Conservation (phyloP, 2,329 filamentous ascomycete genomes). For the Beauveria medogensis region DNA sequence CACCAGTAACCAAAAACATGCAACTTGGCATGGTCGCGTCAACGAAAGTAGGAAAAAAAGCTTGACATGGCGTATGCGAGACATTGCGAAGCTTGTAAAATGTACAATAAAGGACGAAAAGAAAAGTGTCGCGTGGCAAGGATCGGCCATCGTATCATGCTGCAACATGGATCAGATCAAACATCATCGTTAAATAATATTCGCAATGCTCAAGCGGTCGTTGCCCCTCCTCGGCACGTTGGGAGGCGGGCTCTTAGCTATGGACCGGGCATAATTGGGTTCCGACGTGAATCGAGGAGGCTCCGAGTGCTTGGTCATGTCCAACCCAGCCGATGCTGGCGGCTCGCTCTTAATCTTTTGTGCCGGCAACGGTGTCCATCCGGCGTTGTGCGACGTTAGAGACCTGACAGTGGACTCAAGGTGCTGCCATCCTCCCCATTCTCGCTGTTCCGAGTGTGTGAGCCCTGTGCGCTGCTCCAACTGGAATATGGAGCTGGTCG, state of each 20-base stretch:
- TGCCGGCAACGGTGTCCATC: constrained; percentile 25
- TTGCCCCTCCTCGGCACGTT: constrained; percentile 19
- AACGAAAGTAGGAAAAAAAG: not conserved
- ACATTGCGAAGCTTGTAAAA: not conserved
- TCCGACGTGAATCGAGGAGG: constrained; percentile 2
- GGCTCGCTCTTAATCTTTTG: constrained; percentile 29
- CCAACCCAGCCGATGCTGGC: constrained; percentile 18
- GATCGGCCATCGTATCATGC: too few species aligned
- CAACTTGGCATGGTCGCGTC: not conserved
- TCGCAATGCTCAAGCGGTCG: constrained; percentile 34
- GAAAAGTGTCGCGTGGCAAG: not conserved
- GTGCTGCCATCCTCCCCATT: constrained; percentile 76
- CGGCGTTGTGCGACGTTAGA: constrained; percentile 25
- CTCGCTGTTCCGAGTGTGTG: constrained; percentile 48
- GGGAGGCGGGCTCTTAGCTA: constrained; percentile 19
- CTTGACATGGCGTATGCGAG: not conserved
- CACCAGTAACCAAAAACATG: not conserved
- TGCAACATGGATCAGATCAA: not conserved
- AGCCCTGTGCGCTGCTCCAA: constrained; percentile 43
- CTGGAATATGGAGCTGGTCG: constrained; percentile 33
- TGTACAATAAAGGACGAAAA: not conserved
- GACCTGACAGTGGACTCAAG: constrained; percentile 46
- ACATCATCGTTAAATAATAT: constrained; percentile 32
- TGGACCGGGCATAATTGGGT: constrained; percentile 17
- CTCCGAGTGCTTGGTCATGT: constrained; percentile 15